These are phyloP conservation scores for Trifolium pratense DNA, from an alignment of 306 rosid species.

Conservation along the genomic window DNA sequence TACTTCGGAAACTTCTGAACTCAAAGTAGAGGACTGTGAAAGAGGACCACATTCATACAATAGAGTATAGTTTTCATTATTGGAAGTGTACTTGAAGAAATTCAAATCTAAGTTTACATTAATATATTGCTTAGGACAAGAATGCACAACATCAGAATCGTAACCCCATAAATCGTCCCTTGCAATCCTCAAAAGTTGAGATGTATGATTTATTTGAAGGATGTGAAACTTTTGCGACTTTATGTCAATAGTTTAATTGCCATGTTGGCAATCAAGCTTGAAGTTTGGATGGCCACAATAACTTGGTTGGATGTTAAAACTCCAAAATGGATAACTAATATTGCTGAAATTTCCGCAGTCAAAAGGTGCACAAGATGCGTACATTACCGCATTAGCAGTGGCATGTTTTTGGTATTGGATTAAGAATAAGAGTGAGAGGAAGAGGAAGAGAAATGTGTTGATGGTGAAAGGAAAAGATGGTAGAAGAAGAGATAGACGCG, in stretches of 20 bases:
- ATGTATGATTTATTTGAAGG: neutral
- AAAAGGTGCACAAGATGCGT: slow-evolving; percentile 41
- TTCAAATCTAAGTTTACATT: slow-evolving; percentile 30
- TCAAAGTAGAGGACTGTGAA: neutral
- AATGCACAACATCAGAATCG: neutral
- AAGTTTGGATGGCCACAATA: slow-evolving; percentile 50
- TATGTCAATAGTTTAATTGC: slow-evolving; percentile 25
- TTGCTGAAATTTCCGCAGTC: slow-evolving; percentile 41
- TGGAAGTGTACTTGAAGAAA: slow-evolving; percentile 42
- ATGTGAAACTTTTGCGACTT: slow-evolving; percentile 34
- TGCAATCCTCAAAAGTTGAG: slow-evolving; percentile 31
- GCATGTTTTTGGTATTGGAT: neutral
- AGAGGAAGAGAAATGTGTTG: too few species aligned
- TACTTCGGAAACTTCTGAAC: neutral
- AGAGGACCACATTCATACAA: slow-evolving; percentile 34
- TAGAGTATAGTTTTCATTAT: slow-evolving; percentile 29
- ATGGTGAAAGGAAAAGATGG: too few species aligned
- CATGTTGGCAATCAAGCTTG: slow-evolving; percentile 43
- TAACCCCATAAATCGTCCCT: slow-evolving; percentile 42
- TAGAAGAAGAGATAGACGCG: too few species aligned
- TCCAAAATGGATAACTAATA: slow-evolving; percentile 54
- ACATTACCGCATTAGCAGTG: slow-evolving; percentile 12
- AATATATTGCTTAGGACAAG: slow-evolving; percentile 4
- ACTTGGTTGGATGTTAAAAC: neutral
- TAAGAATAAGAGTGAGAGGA: too few species aligned